These are phyloP conservation scores for Moesziomyces sp. DNA, from an alignment of 1,284 basidiomycete species.

Conservation along the genomic window DNA sequence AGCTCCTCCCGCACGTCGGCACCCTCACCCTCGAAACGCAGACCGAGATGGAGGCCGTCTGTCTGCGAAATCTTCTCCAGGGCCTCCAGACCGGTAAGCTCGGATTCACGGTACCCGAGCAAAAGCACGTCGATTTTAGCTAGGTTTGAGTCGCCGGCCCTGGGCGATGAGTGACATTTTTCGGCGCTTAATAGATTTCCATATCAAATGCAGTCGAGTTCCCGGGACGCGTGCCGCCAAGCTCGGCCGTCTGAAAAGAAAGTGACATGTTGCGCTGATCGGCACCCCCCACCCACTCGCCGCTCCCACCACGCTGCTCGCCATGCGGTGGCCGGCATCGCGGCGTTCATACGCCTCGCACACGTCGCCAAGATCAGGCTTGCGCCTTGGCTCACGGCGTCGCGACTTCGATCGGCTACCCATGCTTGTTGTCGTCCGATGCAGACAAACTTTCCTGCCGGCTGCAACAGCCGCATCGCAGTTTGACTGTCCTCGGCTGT, in stretches of 20 bases:
- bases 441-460: no score
- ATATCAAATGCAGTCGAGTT: not conserved
- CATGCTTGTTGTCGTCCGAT: no score
- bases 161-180: no score
- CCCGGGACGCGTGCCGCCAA: slow-evolving; percentile 1
- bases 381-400: no score
- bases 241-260: not conserved
- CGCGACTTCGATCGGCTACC: no score
- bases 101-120: slow-evolving; percentile 63
- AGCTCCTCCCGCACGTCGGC: slow-evolving; percentile 59
- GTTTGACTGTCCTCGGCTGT: no score
- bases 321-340: not conserved
- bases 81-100: slow-evolving; percentile 63
- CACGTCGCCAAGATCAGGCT: no score
- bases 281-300: slow-evolving; percentile 1
- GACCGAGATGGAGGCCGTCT: slow-evolving; percentile 67
- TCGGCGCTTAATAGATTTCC: not conserved
- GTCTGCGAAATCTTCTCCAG: slow-evolving; percentile 61
- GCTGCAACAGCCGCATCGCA: no score
- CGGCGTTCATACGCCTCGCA: no score
- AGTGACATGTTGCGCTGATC: slow-evolving; percentile 11
- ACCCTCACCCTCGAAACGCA: slow-evolving; percentile 67
- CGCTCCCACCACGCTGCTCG: not conserved
- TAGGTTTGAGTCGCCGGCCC: not conserved
- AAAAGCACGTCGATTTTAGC: slow-evolving; percentile 47